Base-by-base conservation (phyloP, 2,329 filamentous ascomycete species). In the Chalaropsis thielavioides region DNA sequence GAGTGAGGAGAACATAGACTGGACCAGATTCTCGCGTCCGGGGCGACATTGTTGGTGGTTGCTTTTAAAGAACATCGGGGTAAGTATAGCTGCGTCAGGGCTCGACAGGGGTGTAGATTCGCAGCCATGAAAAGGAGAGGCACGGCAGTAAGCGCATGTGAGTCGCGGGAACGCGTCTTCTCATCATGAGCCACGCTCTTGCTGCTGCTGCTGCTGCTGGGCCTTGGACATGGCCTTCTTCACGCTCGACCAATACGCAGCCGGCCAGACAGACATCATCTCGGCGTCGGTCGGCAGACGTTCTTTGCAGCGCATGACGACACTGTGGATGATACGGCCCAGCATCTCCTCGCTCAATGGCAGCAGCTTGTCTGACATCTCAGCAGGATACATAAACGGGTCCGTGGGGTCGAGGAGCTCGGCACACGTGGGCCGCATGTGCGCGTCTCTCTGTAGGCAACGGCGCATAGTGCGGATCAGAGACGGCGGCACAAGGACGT, bases 341-440 rank as follows among this genome's bases (percentile, higher is more conserved):
- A 87, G 77, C 62, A 86, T 74, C 69, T 86, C 83, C 71, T 86
- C 82, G 19, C 82, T 82, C 63, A 87, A 79, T 3, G 84, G 83
- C 17, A 86, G 73, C 11, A 81, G 77, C 67, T 78, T 78, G 15
- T 81, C 80, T 56, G 77, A 75, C 7, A 81, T 75, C 71, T 85
- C 83, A 41, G 77, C 76, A 0, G 86, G 86, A 69, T 86, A 84
- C 44, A 88, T 71, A 71, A 88, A 88, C 2, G 83, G 79, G 69
- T 88, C 85, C 1, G 77, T 76, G 13, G 80, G 76, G 43, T 79
- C 74, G 0, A 89, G 75, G 19, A 89, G 76, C 70, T 87, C 81
- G 24, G 80, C 80, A 69, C 83, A 86, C 0, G 85, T 85, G 2
- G 85, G 85, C 0, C 86, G 79, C 71, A 82, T 76, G 69, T 82